Conservation (phyloP, 2,329 filamentous ascomycete genomes). For the Trichophyton mentagrophytes region DNA sequence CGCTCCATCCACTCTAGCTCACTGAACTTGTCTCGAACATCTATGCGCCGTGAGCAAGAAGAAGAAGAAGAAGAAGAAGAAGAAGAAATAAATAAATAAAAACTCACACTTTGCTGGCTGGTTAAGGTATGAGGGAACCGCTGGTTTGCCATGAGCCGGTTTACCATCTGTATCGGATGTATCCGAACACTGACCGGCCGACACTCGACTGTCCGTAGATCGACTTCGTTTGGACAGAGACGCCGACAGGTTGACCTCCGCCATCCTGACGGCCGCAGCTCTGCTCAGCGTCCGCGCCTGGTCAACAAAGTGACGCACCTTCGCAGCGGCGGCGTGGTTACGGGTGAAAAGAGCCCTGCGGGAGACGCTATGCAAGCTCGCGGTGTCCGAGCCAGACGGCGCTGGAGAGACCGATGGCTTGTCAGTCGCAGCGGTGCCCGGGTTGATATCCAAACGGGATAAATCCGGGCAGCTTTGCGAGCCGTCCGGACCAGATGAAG, state of each 20-base stretch:
- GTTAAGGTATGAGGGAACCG: slow-evolving; percentile 28
- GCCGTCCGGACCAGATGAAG: slow-evolving; percentile 28
- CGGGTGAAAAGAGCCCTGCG: slow-evolving; percentile 15
- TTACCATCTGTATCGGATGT: slow-evolving; percentile 9
- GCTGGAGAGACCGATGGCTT: not conserved
- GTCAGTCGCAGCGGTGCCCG: slow-evolving; percentile 15
- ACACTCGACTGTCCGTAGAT: slow-evolving; percentile 24
- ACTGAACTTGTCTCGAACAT: slow-evolving; percentile 47
- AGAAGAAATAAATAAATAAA: not conserved
- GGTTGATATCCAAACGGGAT: slow-evolving; percentile 22
- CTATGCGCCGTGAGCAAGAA: slow-evolving; percentile 24
- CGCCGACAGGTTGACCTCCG: slow-evolving; percentile 27
- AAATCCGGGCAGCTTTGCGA: slow-evolving; percentile 34
- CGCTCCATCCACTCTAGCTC: slow-evolving; percentile 50
- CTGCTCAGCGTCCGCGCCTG: slow-evolving; percentile 30
- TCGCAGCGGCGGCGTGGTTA: slow-evolving; percentile 19
- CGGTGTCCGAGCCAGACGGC: slow-evolving; percentile 6
- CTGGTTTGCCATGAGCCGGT: slow-evolving; percentile 17
- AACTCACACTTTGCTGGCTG: slow-evolving; percentile 28
- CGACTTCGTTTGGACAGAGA: slow-evolving; percentile 28
- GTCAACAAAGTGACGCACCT: slow-evolving; percentile 31
- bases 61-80: not conserved
- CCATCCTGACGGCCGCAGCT: slow-evolving; percentile 31
- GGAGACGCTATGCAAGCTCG: slow-evolving; percentile 18
- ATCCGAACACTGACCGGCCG: slow-evolving; percentile 14